phyloP scores from a whole-genome alignment of 257 asterid species.

The Solanum chaucha region DNA sequence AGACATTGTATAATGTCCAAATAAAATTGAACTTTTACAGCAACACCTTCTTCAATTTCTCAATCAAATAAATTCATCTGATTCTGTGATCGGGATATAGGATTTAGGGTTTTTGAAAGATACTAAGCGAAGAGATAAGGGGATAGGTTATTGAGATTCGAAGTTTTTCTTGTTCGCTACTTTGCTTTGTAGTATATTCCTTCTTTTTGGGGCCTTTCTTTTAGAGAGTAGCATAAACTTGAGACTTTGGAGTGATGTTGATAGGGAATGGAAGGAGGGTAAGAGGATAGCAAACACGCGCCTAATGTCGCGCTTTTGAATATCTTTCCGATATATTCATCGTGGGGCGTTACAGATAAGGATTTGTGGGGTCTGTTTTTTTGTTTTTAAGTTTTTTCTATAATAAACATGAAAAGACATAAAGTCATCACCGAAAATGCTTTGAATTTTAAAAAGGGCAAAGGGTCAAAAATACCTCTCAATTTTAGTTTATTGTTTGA shows the following conservation, averaged over 20 bases:
- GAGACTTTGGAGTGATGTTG: neutral
- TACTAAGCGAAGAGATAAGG: neutral
- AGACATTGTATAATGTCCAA: constrained; percentile 37
- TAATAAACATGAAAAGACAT: too few species aligned
- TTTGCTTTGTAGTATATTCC: neutral
- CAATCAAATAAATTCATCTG: neutral
- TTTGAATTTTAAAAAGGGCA: too few species aligned
- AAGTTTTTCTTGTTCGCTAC: neutral
- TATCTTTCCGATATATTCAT: neutral
- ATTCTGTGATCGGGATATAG: neutral
- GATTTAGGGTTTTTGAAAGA: neutral
- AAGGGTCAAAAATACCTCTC: too few species aligned
- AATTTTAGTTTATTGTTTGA: too few species aligned
- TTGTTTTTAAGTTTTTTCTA: neutral
- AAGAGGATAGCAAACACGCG: neutral
- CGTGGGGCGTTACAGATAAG: neutral
- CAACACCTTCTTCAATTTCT: neutral
- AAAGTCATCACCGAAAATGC: too few species aligned
- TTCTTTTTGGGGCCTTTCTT: neutral
- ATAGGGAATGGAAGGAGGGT: neutral
- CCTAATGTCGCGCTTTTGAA: neutral
- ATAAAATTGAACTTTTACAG: neutral
- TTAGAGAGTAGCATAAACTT: neutral
- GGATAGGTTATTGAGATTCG: neutral
- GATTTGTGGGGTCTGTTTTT: neutral